Evolutionary conservation across 1,284 basidiomycete genomes (phyloP).

Genomic region (Pseudozyma tsukubaensis): DNA sequence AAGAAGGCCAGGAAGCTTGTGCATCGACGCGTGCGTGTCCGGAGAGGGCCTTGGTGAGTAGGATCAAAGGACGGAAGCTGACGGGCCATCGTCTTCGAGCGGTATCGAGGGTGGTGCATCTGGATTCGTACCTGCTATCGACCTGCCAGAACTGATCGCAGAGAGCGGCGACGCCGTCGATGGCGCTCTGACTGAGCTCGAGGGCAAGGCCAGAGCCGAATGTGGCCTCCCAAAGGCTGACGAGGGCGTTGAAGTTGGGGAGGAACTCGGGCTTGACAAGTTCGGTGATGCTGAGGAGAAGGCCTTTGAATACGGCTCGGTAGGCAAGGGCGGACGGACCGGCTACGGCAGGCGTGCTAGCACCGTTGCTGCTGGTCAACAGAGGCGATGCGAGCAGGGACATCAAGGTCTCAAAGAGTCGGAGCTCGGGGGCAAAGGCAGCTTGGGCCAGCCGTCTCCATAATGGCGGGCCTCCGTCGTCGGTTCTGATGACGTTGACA

Average conservation of each 20-base stretch:
- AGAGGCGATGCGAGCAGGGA: constrained; percentile 64
- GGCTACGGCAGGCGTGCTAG: constrained; percentile 72
- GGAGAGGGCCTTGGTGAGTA: constrained; percentile 81
- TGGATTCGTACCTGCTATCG: constrained; percentile 74
- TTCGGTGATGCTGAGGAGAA: constrained; percentile 76
- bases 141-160: constrained; percentile 82
- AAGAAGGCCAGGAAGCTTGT: constrained; percentile 44
- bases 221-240: constrained; percentile 82
- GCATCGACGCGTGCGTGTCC: constrained; percentile 68
- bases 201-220: constrained; percentile 73
- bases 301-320: constrained; percentile 83
- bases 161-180: constrained; percentile 77
- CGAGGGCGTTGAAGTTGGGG: constrained; percentile 74
- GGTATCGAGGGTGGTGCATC: constrained; percentile 79
- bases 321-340: constrained; percentile 84
- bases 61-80: constrained; percentile 77
- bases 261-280: constrained; percentile 77
- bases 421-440: constrained; percentile 65
- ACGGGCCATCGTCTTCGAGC: constrained; percentile 83
- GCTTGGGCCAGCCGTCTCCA: constrained; percentile 68
- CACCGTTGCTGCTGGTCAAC: constrained; percentile 53
- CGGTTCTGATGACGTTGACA: constrained; percentile 42
- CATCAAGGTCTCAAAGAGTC: constrained; percentile 62
- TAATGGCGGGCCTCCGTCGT: constrained; percentile 61
- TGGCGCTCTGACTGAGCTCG: constrained; percentile 40